Conservation (phyloP, 352 stramenopile species). For the Globisporangium megalacanthum region DNA sequence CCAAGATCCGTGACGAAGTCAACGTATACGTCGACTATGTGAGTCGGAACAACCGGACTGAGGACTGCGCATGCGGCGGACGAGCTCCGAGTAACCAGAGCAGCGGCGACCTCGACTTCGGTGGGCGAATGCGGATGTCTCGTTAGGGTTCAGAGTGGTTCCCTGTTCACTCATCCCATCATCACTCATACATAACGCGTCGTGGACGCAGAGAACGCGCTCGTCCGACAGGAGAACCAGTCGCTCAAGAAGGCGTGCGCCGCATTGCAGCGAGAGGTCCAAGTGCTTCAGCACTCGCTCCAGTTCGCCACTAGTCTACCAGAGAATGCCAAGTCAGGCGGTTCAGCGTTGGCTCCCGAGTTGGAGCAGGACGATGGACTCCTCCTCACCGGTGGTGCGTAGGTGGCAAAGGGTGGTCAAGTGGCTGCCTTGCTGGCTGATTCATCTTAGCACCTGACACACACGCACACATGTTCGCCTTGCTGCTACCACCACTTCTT, state of each 20-base stretch:
- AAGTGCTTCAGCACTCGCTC: constrained; percentile 34
- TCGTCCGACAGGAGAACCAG: constrained; percentile 49
- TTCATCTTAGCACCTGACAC: too few relatives aligned
- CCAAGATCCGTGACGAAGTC: constrained; percentile 60
- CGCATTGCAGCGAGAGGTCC: constrained; percentile 47
- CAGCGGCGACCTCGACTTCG: constrained; percentile 20
- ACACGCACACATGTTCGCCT: too few relatives aligned
- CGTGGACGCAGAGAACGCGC: constrained; percentile 28
- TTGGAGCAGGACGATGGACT: constrained; percentile 12
- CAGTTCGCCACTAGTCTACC: constrained; percentile 5
- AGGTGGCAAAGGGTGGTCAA: too few relatives aligned
- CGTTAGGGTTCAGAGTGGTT: not conserved
- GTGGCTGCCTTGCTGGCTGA: too few relatives aligned
- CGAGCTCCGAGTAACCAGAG: constrained; percentile 10
- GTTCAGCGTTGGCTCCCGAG: not conserved
- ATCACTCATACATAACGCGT: not conserved
- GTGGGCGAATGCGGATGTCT: constrained; percentile 1
- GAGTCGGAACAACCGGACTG: constrained; percentile 12
- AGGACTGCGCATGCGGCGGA: not conserved
- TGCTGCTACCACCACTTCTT: not conserved
- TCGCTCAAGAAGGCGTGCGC: constrained; percentile 42
- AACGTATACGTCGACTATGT: constrained; percentile 36
- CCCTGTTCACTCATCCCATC: not conserved
- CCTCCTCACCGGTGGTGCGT: not conserved
- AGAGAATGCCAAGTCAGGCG: not conserved